phyloP scores from a whole-genome alignment of 2,329 filamentous ascomycete species.

The Penicillium sp. region DNA sequence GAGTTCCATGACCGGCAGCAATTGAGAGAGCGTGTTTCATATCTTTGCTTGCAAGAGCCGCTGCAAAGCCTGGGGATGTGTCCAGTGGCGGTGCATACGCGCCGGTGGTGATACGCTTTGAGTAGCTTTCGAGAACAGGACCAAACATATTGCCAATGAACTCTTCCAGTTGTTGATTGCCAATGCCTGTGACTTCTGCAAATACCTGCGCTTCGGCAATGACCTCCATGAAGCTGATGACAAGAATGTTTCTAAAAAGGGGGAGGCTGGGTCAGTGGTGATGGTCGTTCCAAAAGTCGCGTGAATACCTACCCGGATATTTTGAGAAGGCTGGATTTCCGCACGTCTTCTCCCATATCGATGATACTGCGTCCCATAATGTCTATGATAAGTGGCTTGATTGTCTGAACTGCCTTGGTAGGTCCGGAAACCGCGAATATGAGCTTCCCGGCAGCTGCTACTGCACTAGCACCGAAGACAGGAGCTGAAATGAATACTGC shows the following conservation, averaged over 20 bases:
- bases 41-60: conserved; percentile 18
- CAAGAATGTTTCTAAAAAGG: conserved; percentile 49
- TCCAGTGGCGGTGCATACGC: conserved; percentile 19
- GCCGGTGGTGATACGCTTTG: conserved; percentile 19
- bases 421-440: conserved; percentile 52
- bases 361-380: conserved; percentile 41
- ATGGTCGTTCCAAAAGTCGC: not conserved
- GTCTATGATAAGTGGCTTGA: conserved; percentile 45
- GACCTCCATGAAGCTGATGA: conserved; percentile 52
- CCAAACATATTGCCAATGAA: conserved; percentile 37
- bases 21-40: conserved; percentile 17
- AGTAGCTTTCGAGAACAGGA: conserved; percentile 16
- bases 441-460: conserved; percentile 50
- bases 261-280: not conserved
- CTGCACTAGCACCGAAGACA: conserved; percentile 54
- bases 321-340: conserved; percentile 51
- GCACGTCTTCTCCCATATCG: conserved; percentile 45
- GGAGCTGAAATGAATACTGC: conserved; percentile 49
- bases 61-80: conserved; percentile 14
- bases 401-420: conserved; percentile 31
- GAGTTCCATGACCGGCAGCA: conserved; percentile 1
- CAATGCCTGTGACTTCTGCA: conserved; percentile 49
- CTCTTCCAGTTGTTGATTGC: conserved; percentile 43
- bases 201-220: conserved; percentile 54
- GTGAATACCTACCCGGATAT: conserved; percentile 38